Evolutionary conservation across 2,329 filamentous ascomycete genomes (phyloP).

Genomic region (Verticillium alfalfae): DNA sequence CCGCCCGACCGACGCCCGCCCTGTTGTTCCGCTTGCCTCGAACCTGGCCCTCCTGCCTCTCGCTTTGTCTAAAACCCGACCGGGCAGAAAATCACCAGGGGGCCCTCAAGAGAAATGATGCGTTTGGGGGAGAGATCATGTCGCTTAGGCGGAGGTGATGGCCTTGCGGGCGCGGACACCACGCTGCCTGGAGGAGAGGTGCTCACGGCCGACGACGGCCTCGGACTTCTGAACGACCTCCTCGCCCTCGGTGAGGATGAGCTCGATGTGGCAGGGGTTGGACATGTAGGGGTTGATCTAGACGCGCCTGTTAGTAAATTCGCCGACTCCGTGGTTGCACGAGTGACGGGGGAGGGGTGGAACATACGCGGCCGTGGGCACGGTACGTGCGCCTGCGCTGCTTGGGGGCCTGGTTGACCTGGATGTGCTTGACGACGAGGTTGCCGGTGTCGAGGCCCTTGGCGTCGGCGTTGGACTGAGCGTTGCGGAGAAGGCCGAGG

Average conservation of each 20-base stretch:
- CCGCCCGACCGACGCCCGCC: background rate
- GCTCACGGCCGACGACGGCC: slow-evolving; percentile 58
- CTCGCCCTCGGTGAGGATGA: slow-evolving; percentile 97
- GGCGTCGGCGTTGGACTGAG: slow-evolving; percentile 92
- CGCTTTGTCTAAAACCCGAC: background rate
- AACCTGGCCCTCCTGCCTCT: background rate
- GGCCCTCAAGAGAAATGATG: background rate
- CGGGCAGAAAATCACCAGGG: background rate
- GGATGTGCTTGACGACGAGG: slow-evolving; percentile 99
- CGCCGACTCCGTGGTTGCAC: no score
- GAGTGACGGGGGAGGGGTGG: background rate
- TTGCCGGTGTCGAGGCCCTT: slow-evolving; percentile 97
- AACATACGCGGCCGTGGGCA: slow-evolving; percentile 98
- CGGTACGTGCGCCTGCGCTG: slow-evolving; percentile 99
- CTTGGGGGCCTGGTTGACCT: slow-evolving; percentile 99
- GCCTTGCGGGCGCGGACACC: slow-evolving; percentile 62
- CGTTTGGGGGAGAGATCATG: slow-evolving; percentile 1
- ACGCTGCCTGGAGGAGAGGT: slow-evolving; percentile 89
- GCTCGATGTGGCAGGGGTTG: slow-evolving; percentile 99
- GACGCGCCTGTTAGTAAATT: background rate
- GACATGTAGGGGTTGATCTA: slow-evolving; percentile 99
- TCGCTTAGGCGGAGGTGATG: slow-evolving; percentile 56
- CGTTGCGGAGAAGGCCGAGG: slow-evolving; percentile 94
- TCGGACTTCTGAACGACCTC: slow-evolving; percentile 92
- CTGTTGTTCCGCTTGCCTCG: background rate